These are phyloP conservation scores for Giardia muris DNA, from an alignment of 208 protist genomes.

Conservation along the genomic window DNA sequence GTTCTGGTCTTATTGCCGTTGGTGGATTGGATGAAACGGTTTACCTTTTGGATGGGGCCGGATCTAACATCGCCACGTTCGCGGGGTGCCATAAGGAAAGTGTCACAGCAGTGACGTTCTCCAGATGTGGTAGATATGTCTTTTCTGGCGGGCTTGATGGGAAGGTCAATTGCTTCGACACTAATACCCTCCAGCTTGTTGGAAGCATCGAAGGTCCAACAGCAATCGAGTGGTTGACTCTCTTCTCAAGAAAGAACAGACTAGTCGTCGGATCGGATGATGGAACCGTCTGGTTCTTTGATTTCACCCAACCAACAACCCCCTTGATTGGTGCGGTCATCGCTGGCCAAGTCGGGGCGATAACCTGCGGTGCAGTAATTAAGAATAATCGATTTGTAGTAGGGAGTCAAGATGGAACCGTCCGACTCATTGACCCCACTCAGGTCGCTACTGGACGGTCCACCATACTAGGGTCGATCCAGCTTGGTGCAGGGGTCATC, in stretches of 20 bases:
- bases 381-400: background rate
- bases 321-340: background rate
- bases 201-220: background rate
- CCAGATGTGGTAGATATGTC: background rate
- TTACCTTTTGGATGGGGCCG: background rate
- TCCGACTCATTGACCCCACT: background rate
- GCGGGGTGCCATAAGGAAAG: background rate
- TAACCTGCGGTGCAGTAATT: background rate
- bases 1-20: background rate
- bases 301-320: background rate
- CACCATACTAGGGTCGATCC: too few relatives aligned
- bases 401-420: background rate
- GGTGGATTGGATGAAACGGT: background rate
- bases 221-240: background rate
- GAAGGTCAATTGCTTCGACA: background rate
- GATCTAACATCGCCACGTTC: background rate
- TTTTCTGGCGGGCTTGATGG: background rate
- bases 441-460: too few relatives aligned
- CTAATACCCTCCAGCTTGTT: background rate
- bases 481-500: too few relatives aligned
- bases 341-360: background rate
- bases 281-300: background rate
- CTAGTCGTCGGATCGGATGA: background rate
- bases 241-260: background rate
- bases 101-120: background rate